Evolutionary conservation across 1,284 basidiomycete genomes (phyloP).

Genomic region (Ganoderma leucocontextum): DNA sequence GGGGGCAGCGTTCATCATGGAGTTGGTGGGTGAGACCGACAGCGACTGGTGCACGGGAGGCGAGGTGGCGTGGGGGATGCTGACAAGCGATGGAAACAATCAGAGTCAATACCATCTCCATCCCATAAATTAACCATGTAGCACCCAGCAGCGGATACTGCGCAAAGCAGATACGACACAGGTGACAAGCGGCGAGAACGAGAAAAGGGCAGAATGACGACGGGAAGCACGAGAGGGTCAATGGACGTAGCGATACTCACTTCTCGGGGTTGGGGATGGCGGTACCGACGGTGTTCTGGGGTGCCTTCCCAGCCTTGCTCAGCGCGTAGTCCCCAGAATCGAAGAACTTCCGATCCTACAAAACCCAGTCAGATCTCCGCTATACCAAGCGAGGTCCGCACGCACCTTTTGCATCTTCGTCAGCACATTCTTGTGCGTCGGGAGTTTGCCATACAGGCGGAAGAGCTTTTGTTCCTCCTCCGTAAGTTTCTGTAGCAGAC

Average conservation of each 20-base stretch:
- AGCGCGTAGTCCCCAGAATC: slow-evolving; percentile 98
- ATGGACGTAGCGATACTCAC: slow-evolving; percentile 54
- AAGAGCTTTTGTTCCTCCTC: slow-evolving; percentile 96
- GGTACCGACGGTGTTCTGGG: slow-evolving; percentile 89
- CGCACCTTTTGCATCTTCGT: slow-evolving; percentile 94
- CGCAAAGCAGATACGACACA: not conserved
- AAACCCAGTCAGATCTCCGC: slow-evolving; percentile 12
- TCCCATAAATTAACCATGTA: not conserved
- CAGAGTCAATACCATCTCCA: slow-evolving; percentile 24
- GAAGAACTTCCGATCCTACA: slow-evolving; percentile 95
- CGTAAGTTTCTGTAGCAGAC: slow-evolving; percentile 71
- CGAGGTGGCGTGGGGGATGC: slow-evolving; percentile 80
- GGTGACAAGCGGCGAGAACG: not conserved
- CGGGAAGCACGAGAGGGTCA: slow-evolving; percentile 5
- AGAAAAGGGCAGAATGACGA: slow-evolving; percentile 14
- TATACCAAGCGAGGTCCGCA: slow-evolving; percentile 17
- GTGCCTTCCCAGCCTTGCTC: slow-evolving; percentile 92
- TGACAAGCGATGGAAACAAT: slow-evolving; percentile 40
- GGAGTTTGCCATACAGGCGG: slow-evolving; percentile 93
- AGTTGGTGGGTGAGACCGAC: slow-evolving; percentile 76
- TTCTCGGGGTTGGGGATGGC: slow-evolving; percentile 96
- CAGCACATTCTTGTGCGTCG: slow-evolving; percentile 91
- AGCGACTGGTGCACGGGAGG: slow-evolving; percentile 63
- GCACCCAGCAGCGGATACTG: slow-evolving; percentile 1
- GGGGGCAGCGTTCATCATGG: slow-evolving; percentile 53